These are phyloP conservation scores for Zygosaccharomyces sapae DNA, from an alignment of 1,139 yeast genomes.

Conservation along the genomic window DNA sequence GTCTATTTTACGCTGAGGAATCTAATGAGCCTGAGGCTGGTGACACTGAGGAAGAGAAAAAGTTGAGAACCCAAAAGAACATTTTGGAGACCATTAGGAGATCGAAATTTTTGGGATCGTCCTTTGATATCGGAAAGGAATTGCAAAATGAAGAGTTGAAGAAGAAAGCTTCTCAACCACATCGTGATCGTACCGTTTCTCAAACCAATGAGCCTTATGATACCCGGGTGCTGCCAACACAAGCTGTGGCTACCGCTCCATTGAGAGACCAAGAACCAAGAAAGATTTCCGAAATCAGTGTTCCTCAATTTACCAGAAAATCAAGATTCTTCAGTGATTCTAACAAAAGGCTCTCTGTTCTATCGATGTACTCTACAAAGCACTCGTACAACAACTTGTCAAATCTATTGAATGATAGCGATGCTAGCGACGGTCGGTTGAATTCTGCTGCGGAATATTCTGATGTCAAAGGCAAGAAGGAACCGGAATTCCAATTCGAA, in stretches of 20 bases:
- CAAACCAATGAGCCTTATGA: conserved; percentile 17
- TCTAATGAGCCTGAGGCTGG: conserved; percentile 5
- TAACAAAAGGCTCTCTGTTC: conserved; percentile 62
- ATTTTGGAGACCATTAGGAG: conserved; percentile 41
- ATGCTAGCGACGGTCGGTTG: conserved; percentile 9
- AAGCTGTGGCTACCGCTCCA: conserved; percentile 26
- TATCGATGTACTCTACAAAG: conserved; percentile 65
- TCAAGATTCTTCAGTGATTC: conserved; percentile 59
- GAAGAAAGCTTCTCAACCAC: conserved; percentile 15
- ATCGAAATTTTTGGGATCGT: conserved; percentile 42
- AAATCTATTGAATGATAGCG: conserved; percentile 45
- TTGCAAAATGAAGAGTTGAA: conserved; percentile 35
- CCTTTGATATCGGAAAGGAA: conserved; percentile 44
- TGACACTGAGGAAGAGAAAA: conserved; percentile 11
- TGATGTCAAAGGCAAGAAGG: conserved; percentile 23
- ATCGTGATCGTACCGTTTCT: conserved; percentile 17
- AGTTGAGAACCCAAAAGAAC: conserved; percentile 25
- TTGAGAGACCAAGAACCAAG: conserved; percentile 38
- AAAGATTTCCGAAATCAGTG: conserved; percentile 55
- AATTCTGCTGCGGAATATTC: conserved; percentile 13
- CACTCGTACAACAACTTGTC: conserved; percentile 61
- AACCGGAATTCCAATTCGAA: conserved; percentile 33
- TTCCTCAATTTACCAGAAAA: conserved; percentile 68
- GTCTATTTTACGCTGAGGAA: conserved; percentile 25
- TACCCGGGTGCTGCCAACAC: conserved; percentile 25